phyloP scores from a whole-genome alignment of 2,329 filamentous ascomycete species.

The Phialophora expanda region DNA sequence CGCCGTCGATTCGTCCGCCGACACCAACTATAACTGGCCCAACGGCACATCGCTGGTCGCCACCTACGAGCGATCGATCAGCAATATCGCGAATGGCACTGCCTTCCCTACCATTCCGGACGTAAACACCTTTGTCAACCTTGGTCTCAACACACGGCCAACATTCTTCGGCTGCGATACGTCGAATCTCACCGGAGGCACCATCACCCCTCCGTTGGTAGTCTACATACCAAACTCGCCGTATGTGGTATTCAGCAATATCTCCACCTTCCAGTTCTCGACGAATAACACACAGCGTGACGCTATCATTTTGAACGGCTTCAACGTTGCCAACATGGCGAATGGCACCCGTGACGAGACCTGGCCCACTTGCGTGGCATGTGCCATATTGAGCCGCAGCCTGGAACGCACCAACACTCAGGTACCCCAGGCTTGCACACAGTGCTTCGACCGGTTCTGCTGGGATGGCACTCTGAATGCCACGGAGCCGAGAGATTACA shows the following conservation, averaged over 20 bases:
- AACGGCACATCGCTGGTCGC: slow-evolving; percentile 77
- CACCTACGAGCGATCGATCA: slow-evolving; percentile 70
- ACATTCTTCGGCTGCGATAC: slow-evolving; percentile 81
- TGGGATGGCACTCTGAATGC: slow-evolving; percentile 80
- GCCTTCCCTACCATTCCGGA: slow-evolving; percentile 75
- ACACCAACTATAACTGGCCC: slow-evolving; percentile 72
- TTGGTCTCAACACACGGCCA: slow-evolving; percentile 73
- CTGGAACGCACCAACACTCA: slow-evolving; percentile 71
- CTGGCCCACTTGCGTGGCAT: slow-evolving; percentile 86
- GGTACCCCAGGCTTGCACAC: slow-evolving; percentile 72
- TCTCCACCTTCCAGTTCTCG: slow-evolving; percentile 53
- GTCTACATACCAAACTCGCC: slow-evolving; percentile 90
- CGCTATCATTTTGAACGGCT: slow-evolving; percentile 83
- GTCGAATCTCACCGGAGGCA: slow-evolving; percentile 64
- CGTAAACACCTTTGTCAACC: slow-evolving; percentile 76
- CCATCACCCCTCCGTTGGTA: slow-evolving; percentile 69
- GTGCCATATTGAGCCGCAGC: slow-evolving; percentile 80
- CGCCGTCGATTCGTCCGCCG: slow-evolving; percentile 77
- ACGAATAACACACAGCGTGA: slow-evolving; percentile 63
- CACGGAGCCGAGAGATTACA: slow-evolving; percentile 63
- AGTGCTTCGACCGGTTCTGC: slow-evolving; percentile 84
- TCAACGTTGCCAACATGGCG: slow-evolving; percentile 78
- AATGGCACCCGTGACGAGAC: slow-evolving; percentile 75
- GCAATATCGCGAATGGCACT: slow-evolving; percentile 67
- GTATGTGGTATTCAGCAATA: slow-evolving; percentile 77